Evolutionary conservation across 2,329 filamentous ascomycete species (phyloP).

Genomic region (Coniochaeta pulveracea): DNA sequence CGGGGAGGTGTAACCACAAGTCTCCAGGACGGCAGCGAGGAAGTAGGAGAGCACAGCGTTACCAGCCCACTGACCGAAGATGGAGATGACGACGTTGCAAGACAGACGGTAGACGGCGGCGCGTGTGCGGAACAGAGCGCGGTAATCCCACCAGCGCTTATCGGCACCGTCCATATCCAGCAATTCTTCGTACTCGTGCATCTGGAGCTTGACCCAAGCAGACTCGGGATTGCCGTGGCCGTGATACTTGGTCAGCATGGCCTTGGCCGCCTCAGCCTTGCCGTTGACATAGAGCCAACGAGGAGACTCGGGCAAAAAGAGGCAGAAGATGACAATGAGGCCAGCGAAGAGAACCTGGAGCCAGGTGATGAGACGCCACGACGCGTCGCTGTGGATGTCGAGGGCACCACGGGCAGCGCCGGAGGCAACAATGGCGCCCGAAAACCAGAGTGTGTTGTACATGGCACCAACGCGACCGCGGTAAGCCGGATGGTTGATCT

Average conservation of each 20-base stretch:
- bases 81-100: constrained; percentile 26
- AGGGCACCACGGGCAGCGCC: constrained; percentile 33
- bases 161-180: constrained; percentile 28
- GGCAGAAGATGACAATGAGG: constrained; percentile 19
- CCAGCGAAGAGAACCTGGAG: constrained; percentile 31
- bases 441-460: constrained; percentile 30
- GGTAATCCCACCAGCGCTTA: constrained; percentile 34
- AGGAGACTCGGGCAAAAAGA: constrained; percentile 21
- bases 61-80: constrained; percentile 32
- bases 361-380: constrained; percentile 30
- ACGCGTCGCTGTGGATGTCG: constrained; percentile 22
- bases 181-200: constrained; percentile 27
- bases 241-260: constrained; percentile 21
- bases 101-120: constrained; percentile 26
- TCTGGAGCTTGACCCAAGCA: constrained; percentile 25
- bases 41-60: constrained; percentile 33
- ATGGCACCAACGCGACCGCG: constrained; percentile 28
- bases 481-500: constrained; percentile 30
- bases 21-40: constrained; percentile 35
- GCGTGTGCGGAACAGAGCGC: constrained; percentile 26
- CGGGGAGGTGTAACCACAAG: constrained; percentile 31
- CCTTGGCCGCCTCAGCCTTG: constrained; percentile 15
- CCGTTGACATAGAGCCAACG: constrained; percentile 19
- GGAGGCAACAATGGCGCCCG: constrained; percentile 37
- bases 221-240: constrained; percentile 26